These are phyloP conservation scores for Apiotrichum sp. DNA, from an alignment of 1,284 basidiomycete species.

Conservation along the genomic window DNA sequence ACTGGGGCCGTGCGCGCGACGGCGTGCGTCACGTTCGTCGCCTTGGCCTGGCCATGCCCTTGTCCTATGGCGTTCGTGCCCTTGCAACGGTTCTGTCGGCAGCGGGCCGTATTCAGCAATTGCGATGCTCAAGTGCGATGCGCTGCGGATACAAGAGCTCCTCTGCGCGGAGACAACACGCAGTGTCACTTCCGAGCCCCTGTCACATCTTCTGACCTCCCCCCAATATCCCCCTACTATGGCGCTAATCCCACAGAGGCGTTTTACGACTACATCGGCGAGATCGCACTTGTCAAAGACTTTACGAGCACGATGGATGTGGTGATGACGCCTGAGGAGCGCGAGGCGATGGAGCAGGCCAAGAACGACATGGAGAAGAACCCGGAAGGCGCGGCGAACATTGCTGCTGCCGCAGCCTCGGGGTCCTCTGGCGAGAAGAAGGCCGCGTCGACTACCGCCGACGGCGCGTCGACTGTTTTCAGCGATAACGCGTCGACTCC, in stretches of 20 bases:
- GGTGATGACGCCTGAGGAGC: slow-evolving; percentile 75
- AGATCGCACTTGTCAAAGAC: slow-evolving; percentile 81
- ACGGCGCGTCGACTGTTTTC: slow-evolving; percentile 11
- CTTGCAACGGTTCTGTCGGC: too few relatives aligned
- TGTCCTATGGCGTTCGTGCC: too few relatives aligned
- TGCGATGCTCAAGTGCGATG: too few relatives aligned
- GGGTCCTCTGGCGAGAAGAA: slow-evolving; percentile 4
- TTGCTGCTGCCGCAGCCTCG: slow-evolving; percentile 9
- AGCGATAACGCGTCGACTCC: not conserved
- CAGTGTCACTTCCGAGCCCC: too few relatives aligned
- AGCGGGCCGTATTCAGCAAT: too few relatives aligned
- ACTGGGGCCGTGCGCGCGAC: too few relatives aligned
- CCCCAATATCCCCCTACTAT: not conserved
- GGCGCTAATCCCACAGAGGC: slow-evolving; percentile 28
- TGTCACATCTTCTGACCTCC: too few relatives aligned
- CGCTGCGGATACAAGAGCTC: too few relatives aligned
- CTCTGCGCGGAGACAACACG: too few relatives aligned
- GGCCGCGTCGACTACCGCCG: slow-evolving; percentile 12
- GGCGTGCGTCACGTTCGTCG: too few relatives aligned
- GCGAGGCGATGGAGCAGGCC: slow-evolving; percentile 69
- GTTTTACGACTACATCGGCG: slow-evolving; percentile 77
- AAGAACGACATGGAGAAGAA: slow-evolving; percentile 17
- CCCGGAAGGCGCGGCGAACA: slow-evolving; percentile 1
- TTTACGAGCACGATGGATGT: slow-evolving; percentile 48
- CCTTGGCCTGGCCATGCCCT: too few relatives aligned